Base-by-base conservation (phyloP, 106 monocot genomes). In the Posidonia australis region DNA sequence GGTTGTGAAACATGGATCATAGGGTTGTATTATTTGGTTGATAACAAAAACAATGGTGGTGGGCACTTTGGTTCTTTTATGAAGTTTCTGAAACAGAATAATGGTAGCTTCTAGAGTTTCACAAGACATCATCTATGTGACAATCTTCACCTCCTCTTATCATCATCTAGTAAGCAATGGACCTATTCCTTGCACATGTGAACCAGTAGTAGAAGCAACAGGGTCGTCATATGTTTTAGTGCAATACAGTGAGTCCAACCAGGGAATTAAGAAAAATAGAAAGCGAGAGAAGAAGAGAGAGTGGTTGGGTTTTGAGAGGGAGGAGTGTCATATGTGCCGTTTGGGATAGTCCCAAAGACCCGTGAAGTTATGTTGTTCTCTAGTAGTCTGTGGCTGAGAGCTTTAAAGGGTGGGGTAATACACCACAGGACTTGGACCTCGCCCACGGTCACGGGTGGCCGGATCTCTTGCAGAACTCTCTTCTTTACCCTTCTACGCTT, bases 21-120 rank as follows among this genome's bases (percentile, higher is more conserved):
- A n/a, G n/a, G n/a, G n/a, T n/a, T n/a, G n/a, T n/a, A n/a, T n/a
- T n/a, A n/a, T n/a, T 19, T 17, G 16, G n/a, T 49, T 49, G 3
- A 3, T 49, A 14, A 49, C 16, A 21, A 46, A 41, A 46, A 46
- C 10, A 23, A 29, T 36, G 30, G 24, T 36, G 54, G 22, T 54
- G 57, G 58, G 58, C 5, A 58, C 26, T 13, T 2, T 17, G 26
- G 11, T 14, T 49, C 10, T 49, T 19, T 49, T 12, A 17, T 19
- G n/a, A 30, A 30, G 11, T 30, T 3, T 12, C 5, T 27, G 9
- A 21, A 14, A 23, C 10, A 20, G 57, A 24, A 43, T 27, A 41
- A 17, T 41, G 42, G 57, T 26, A 68, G 68, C 57, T 68, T 68
- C 68, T 56, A 58, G 57, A 43, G 57, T 16, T 45, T 68, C 68